Evolutionary conservation across 176 grass and related monocot species (phyloP), one percentile per base, ranked within the genome.

Genomic region (Avena atlantica): DNA sequence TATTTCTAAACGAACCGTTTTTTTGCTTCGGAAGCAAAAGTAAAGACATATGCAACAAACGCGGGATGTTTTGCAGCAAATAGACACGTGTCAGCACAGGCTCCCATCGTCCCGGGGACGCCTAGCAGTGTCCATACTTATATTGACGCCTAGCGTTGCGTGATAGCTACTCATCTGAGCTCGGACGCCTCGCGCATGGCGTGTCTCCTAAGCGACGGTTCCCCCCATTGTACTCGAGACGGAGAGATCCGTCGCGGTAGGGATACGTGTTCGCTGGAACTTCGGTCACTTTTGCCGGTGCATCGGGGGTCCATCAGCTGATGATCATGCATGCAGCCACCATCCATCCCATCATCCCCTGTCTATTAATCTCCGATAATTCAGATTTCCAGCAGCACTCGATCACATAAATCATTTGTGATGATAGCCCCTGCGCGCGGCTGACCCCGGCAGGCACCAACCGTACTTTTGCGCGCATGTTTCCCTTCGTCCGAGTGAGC

Each of bases 141-240:
- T n/a, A n/a, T n/a, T n/a, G 10, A 40, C 23, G n/a, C 71, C 88
- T 86, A 69, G 88, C 78, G 64, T 87, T 76, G 88, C 78, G 64
- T 87, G 12, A 13, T 14, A 64, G 47, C 12, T 44, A 87, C 80
- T 55, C 84, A 45, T 83, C 70, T 17, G 67, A 16, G 83, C 37
- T 47, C 16, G 8, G 31, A 57, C 83, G 66, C 1, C 19, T 6
- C 45, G 8, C 58, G 13, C 40, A 20, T 84, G 80, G 85, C 85
- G 81, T 91, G 59, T 31, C 80, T 20, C 65, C 50, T 40, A 86
- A 89, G 78, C 77, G 68, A 86, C 4, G 74, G 5, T 4, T 76
- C 4, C 53, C 31, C 4, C 6, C 70, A 49, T 4, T 13, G 70
- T 66, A 15, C 70, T 11, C 15, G 69, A 81, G 79, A 84, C 48